Conservation (phyloP, 495 filamentous ascomycete species). For the Cetradonia linearis region DNA sequence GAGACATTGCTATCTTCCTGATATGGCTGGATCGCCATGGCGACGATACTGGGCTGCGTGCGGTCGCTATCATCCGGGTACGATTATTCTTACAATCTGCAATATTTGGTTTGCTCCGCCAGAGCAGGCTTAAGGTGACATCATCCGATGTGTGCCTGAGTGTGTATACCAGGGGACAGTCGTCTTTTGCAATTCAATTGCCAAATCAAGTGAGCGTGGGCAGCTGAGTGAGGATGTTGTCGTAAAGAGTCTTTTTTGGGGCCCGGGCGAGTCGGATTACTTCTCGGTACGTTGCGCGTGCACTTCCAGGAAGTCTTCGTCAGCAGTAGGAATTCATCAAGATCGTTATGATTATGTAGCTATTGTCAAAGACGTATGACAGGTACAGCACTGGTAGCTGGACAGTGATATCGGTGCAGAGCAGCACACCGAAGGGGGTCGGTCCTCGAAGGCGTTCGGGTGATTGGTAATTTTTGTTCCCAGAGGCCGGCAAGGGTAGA, state of each 20-base stretch:
- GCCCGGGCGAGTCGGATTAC: neutral
- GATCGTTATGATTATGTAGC: neutral
- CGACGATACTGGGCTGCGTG: slow-evolving; percentile 8
- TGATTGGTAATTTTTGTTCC: slow-evolving; percentile 1
- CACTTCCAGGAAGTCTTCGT: neutral
- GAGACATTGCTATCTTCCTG: slow-evolving; percentile 42
- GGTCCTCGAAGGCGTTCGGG: neutral
- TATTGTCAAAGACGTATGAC: neutral
- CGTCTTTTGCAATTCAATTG: neutral
- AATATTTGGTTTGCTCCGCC: neutral
- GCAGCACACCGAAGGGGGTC: slow-evolving; percentile 4
- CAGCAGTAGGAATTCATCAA: neutral
- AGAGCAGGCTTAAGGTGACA: neutral
- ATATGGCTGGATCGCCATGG: slow-evolving; percentile 34
- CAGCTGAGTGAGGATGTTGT: neutral
- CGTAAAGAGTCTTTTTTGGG: neutral
- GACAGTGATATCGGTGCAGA: neutral
- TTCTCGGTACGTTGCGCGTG: slow-evolving; percentile 1
- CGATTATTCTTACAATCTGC: neutral
- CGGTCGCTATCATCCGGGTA: slow-evolving; percentile 14
- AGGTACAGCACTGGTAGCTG: neutral
- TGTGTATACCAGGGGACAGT: neutral
- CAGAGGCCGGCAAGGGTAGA: neutral
- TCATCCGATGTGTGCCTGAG: neutral
- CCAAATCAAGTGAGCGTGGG: neutral